Evolutionary conservation across 2,329 filamentous ascomycete species (phyloP).

Genomic region (Didymella segeticola): DNA sequence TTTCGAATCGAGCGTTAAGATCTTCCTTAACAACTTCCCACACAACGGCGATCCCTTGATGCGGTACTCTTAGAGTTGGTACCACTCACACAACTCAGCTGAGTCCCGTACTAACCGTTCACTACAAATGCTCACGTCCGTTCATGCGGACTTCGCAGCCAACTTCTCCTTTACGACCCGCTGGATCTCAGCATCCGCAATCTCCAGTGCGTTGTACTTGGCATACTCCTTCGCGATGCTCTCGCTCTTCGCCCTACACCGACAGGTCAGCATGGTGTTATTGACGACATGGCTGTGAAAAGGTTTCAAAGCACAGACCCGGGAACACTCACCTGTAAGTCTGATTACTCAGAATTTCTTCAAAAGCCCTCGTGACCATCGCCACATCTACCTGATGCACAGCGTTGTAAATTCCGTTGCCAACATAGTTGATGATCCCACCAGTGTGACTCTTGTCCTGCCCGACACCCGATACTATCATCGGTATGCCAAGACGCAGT

Average conservation of each 20-base stretch:
- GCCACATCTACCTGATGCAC: neutral
- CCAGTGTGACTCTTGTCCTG: constrained; percentile 1
- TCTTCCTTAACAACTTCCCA: no score
- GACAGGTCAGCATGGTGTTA: neutral
- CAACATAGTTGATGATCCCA: neutral
- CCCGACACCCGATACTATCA: neutral
- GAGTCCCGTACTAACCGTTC: no score
- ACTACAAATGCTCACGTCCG: no score
- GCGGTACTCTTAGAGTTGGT: no score
- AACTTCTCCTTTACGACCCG: neutral
- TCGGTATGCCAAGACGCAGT: neutral
- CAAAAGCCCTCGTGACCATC: neutral
- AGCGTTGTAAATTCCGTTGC: neutral
- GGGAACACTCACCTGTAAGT: constrained; percentile 5
- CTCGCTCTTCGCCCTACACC: constrained; percentile 1
- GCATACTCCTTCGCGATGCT: constrained; percentile 3
- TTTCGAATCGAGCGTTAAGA: neutral
- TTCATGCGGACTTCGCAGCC: neutral
- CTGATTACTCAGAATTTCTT: constrained; percentile 11
- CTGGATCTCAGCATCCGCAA: constrained; percentile 14
- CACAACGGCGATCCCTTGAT: no score
- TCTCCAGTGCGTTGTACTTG: constrained; percentile 13
- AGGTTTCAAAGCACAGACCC: neutral
- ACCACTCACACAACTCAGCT: no score
- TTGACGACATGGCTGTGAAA: neutral